Conservation (phyloP, 2,329 filamentous ascomycete species). For the Tricladium varicosporioides region DNA sequence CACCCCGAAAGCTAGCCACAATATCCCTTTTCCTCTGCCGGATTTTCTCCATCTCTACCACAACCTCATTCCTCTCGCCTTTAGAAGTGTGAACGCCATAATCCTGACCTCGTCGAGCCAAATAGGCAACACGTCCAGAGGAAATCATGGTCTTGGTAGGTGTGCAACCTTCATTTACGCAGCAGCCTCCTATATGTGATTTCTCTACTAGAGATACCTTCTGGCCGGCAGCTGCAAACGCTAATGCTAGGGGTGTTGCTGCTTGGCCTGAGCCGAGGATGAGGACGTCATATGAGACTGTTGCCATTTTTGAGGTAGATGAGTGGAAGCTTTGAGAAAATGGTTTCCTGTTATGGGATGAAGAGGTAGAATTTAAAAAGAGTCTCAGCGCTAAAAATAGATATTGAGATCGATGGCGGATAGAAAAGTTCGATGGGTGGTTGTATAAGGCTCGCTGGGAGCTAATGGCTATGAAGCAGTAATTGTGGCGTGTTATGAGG, state of each 20-base stretch:
- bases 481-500: too few relatives aligned
- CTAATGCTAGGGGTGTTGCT: conserved; percentile 48
- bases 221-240: conserved; percentile 37
- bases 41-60: conserved; percentile 48
- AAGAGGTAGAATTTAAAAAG: too few relatives aligned
- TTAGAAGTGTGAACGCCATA: conserved; percentile 43
- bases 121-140: conserved; percentile 48
- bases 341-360: too few relatives aligned
- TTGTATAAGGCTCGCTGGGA: too few relatives aligned
- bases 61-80: conserved; percentile 27
- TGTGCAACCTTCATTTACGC: conserved; percentile 55
- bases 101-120: conserved; percentile 40
- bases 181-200: conserved; percentile 50
- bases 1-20: conserved; percentile 47
- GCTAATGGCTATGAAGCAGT: too few relatives aligned
- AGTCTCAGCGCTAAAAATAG: too few relatives aligned
- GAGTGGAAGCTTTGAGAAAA: too few relatives aligned
- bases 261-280: conserved; percentile 53
- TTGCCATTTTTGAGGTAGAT: too few relatives aligned
- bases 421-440: too few relatives aligned
- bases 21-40: conserved; percentile 53
- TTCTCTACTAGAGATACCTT: conserved; percentile 48
- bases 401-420: too few relatives aligned
- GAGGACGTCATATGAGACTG: conserved; percentile 37
- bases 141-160: conserved; percentile 58